Base-by-base conservation (phyloP, 2,329 filamentous ascomycete species). In the Lecanicillium sp. region DNA sequence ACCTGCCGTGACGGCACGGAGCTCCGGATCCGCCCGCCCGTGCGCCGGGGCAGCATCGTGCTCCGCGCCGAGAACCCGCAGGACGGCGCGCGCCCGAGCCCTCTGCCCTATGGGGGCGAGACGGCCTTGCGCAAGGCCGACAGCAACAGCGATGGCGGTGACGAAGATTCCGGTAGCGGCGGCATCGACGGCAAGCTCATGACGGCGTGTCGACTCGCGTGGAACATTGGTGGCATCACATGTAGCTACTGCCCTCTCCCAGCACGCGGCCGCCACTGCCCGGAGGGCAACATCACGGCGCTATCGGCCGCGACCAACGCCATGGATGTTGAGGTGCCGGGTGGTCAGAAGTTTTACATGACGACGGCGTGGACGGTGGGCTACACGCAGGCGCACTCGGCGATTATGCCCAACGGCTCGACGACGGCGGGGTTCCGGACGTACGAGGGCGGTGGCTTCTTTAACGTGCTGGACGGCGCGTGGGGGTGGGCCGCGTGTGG, bases 301-400 rank as follows among this genome's bases (percentile, higher is more conserved):
- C 44, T 66, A n/a, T 37, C 38, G n/a, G 40, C 32, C 14, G 53
- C 56, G 2, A 39, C 32, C 36, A 53, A 43, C 32, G 55, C 54
- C 21, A 62, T 65, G 60, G 56, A 57, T 44, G 56, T 59, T 23
- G 44, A 54, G 43, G 63, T 66, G 8, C 63, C 63, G 5, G 63
- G 64, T 45, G 63, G 63, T 19, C 63, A 67, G 54, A 44, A 32
- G 17, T 56, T 56, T 35, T 67, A 62, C 51, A 54, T 67, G 9
- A 56, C 56, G 21, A 49, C 58, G 1, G 39, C 51, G 30, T 60
- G 61, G 58, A 56, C 55, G 27, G 51, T 67, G 19, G 59, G 51
- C 12, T 62, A 62, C 54, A 65, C 62, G 12, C 60, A 62, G 54
- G 63, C 64, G 1, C 64, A 67, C 48, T 64, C 62, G 49, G 61